Percentiles rank a stretch among this genome's conserved stretches.
Evolutionary conservation across 805 yeast genomes (phyloP).

Genomic region (Sugiyamaella chiloensis): DNA sequence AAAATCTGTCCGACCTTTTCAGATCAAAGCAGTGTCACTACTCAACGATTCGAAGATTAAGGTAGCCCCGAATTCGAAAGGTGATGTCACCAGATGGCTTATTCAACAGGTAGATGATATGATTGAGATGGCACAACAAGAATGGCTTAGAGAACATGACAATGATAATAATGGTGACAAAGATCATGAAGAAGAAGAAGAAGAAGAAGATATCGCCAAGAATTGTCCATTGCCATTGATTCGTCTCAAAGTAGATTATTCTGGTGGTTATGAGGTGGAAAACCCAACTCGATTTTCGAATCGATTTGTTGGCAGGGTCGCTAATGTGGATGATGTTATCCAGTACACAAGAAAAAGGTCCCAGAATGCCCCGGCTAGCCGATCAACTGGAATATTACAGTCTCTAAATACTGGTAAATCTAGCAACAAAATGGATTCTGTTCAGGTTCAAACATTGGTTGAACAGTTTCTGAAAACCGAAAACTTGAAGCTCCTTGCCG

Average conservation of each 20-base stretch:
- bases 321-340: conserved; percentile 84
- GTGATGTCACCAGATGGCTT: conserved; percentile 58
- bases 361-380: neutral
- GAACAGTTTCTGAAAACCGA: conserved; percentile 59
- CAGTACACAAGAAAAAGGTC: conserved; percentile 58
- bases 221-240: conserved; percentile 72
- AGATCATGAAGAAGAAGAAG: conserved; percentile 36
- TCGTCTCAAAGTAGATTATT: conserved; percentile 79
- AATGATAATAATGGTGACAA: conserved; percentile 20
- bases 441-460: conserved; percentile 61
- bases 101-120: conserved; percentile 62
- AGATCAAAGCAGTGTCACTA: conserved; percentile 62
- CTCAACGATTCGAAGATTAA: conserved; percentile 49
- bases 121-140: conserved; percentile 54
- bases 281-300: conserved; percentile 87
- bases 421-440: conserved; percentile 36
- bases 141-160: conserved; percentile 39
- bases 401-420: neutral
- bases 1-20: conserved; percentile 77
- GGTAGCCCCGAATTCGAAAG: conserved; percentile 59
- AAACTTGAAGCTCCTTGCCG: conserved; percentile 67
- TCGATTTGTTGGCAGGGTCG: conserved; percentile 84
- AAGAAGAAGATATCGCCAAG: too few species aligned
- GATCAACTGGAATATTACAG: conserved; percentile 1
- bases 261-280: conserved; percentile 89